Base-by-base conservation (phyloP, 768 basidiomycete species). In the Pleurotus eryngii region DNA sequence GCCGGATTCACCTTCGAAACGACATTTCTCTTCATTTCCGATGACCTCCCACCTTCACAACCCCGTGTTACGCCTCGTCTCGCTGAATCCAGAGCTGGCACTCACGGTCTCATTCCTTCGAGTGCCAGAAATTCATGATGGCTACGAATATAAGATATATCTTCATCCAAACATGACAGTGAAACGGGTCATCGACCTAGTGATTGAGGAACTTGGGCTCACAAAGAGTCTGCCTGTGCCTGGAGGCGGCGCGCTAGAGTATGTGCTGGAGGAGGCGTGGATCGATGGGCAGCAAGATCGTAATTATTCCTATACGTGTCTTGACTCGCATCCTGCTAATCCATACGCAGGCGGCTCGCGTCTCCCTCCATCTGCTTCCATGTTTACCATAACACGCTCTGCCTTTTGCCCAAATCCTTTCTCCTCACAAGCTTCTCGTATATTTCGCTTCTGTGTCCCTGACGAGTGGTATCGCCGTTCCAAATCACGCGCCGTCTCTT, bases 391-490 rank as follows among this genome's bases (percentile, higher is more conserved):
- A 38, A 55, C 82, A 15, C 68, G 66, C 48, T 71, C 72, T 12
- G 74, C 81, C 0, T 73, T 72, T 39, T 63, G 66, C 49, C 61
- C 75, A 8, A 80, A 80, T 61, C 74, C 76, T 1, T 76, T 78
- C 60, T 70, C 73, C n/a, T 63, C 71, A 3, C 61, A 67, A 26
- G 78, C 78, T 1, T 72, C 64, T 17, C 81, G 82, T 7, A 65
- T 61, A 6, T 82, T 88, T 64, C 77, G 79, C 24, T 80, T 92
- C 56, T 88, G 85, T 59, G 82, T 93, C 6, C 88, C 88, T 1
- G 88, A 88, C 54, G 86, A 87, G 65, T 92, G 87, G 91, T 92
- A 84, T 69, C 83, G 84, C 57, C 81, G 88, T 15, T 82, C 84
- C 17, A 87, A 81, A 59, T 79, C 84, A 5, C 81, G 82, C 0